phyloP scores from a whole-genome alignment of 2,329 filamentous ascomycete genomes.

The Cytospora piceicola region DNA sequence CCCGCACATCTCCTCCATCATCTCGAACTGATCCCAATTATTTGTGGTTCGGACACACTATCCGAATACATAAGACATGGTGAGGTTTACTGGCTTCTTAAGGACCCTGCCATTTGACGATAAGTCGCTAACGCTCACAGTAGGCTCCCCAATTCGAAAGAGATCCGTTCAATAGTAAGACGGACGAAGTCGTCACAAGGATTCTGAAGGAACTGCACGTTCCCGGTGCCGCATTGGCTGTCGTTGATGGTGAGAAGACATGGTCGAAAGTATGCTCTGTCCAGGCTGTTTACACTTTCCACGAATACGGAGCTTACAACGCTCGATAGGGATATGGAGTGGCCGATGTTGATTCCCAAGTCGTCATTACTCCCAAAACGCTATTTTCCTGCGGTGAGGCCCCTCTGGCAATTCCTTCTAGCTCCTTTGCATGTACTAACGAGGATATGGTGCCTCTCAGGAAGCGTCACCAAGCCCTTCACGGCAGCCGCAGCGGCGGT shows the following conservation, averaged over 20 bases:
- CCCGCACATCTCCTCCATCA: too few species aligned
- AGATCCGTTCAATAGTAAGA: background rate
- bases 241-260: background rate
- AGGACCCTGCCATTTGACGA: background rate
- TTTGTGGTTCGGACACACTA: too few species aligned
- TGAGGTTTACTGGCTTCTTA: too few species aligned
- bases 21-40: too few species aligned
- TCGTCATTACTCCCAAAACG: background rate
- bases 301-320: background rate
- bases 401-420: background rate
- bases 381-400: background rate
- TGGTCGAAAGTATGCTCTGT: background rate
- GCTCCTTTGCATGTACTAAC: background rate
- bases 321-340: background rate
- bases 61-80: too few species aligned
- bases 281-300: background rate
- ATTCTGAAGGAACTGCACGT: background rate
- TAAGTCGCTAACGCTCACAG: background rate
- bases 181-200: background rate
- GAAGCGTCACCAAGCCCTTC: conserved; percentile 11
- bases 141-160: background rate
- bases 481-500: conserved; percentile 11
- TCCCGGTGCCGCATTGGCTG: background rate
- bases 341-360: background rate
- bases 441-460: background rate